phyloP scores from a whole-genome alignment of 768 basidiomycete genomes.

The Jaapia argillacea region DNA sequence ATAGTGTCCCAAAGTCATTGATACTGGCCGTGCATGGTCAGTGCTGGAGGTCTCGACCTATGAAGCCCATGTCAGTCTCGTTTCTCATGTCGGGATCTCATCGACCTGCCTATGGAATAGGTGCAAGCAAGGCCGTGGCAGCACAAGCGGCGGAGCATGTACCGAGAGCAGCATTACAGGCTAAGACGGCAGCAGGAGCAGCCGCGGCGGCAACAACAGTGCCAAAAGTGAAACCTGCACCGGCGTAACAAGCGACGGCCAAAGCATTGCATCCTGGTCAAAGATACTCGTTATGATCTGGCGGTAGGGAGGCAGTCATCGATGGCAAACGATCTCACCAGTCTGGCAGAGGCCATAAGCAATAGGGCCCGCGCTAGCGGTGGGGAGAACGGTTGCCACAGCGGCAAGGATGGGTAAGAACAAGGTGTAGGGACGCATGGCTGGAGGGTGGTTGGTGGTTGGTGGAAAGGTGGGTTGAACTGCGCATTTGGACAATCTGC shows the following conservation, averaged over 20 bases:
- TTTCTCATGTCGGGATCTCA: no score
- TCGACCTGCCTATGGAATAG: no score
- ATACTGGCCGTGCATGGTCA: no score
- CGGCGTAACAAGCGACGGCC: slow-evolving; percentile 33
- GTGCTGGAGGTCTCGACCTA: no score
- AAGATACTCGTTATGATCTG: no score
- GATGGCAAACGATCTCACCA: slow-evolving; percentile 23
- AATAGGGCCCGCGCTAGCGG: slow-evolving; percentile 20
- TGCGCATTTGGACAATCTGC: no score
- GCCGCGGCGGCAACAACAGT: slow-evolving; percentile 27
- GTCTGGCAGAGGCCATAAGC: slow-evolving; percentile 34
- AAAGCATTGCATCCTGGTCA: slow-evolving; percentile 25
- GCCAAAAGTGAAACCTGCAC: slow-evolving; percentile 31
- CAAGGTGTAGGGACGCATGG: neutral
- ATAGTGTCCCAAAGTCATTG: no score
- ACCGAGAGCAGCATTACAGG: slow-evolving; percentile 33
- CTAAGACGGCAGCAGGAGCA: slow-evolving; percentile 27
- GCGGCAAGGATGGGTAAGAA: slow-evolving; percentile 1
- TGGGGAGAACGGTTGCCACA: neutral
- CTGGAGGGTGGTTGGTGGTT: neutral
- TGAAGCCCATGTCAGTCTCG: no score
- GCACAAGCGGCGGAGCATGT: slow-evolving; percentile 33
- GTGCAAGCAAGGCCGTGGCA: slow-evolving; percentile 22
- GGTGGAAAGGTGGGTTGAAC: no score
- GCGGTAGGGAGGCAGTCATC: neutral